These are phyloP conservation scores for Lipomyces orientalis DNA, from an alignment of 805 yeast genomes.

Conservation along the genomic window DNA sequence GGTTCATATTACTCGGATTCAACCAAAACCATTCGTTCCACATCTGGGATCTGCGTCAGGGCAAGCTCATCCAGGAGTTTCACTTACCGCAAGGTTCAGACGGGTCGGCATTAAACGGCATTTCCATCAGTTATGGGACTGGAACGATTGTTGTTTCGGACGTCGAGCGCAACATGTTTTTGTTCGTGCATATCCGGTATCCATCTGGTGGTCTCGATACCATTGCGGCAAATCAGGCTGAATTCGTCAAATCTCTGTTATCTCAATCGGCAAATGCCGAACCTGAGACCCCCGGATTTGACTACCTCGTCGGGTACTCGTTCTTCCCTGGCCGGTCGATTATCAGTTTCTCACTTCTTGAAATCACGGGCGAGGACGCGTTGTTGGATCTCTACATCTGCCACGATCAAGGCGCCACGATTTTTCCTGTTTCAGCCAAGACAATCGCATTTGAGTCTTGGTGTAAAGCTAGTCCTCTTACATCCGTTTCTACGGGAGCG, in stretches of 20 bases:
- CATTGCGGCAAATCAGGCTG: constrained; percentile 19
- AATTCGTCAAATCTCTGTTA: constrained; percentile 13
- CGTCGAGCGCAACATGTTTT: constrained; percentile 25
- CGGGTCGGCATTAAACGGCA: constrained; percentile 10
- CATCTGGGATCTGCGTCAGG: constrained; percentile 25
- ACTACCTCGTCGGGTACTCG: constrained; percentile 20
- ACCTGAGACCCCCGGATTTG: constrained; percentile 17
- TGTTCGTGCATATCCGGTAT: constrained; percentile 26
- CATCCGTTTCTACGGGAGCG: neutral
- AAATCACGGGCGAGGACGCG: constrained; percentile 20
- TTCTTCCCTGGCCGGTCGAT: constrained; percentile 15
- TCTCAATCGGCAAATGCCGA: neutral
- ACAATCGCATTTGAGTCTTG: constrained; percentile 25
- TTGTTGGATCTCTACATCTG: constrained; percentile 31
- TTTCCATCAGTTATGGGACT: constrained; percentile 18
- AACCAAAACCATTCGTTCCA: constrained; percentile 36
- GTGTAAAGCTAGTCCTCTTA: constrained; percentile 15
- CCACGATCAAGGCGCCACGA: constrained; percentile 30
- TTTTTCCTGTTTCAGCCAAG: constrained; percentile 21
- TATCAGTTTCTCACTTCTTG: constrained; percentile 26
- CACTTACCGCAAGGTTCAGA: constrained; percentile 23
- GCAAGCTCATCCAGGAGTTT: constrained; percentile 27
- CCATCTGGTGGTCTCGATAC: constrained; percentile 11
- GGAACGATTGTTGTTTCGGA: constrained; percentile 31
- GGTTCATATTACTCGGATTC: constrained; percentile 33